Percentiles rank a stretch among this genome's conserved stretches.
phyloP scores from a whole-genome alignment of 331 rosid genomes.

The Acacia pycnantha region DNA sequence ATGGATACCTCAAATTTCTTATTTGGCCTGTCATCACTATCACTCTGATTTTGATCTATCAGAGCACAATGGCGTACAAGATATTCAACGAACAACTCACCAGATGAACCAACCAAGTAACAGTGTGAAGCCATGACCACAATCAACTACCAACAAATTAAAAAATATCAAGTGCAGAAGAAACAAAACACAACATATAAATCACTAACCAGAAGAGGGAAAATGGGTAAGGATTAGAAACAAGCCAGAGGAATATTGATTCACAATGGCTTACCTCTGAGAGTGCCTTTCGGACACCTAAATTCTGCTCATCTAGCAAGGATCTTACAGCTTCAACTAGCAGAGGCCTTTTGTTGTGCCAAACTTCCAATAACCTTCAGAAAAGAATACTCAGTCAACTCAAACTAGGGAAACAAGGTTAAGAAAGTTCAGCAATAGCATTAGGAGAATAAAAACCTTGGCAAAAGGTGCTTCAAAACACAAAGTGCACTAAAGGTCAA shows the following conservation, averaged over 20 bases:
- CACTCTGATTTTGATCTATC: conserved; percentile 47
- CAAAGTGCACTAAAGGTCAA: conserved; percentile 79
- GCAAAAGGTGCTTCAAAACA: conserved; percentile 91
- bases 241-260: conserved; percentile 1
- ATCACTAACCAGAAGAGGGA: not conserved
- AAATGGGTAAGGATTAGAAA: conserved; percentile 9
- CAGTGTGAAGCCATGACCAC: conserved; percentile 98
- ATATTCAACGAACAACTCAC: conserved; percentile 90
- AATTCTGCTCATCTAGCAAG: conserved; percentile 76
- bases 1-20: conserved; percentile 76
- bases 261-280: conserved; percentile 62
- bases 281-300: conserved; percentile 72
- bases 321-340: conserved; percentile 80
- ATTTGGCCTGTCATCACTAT: conserved; percentile 49
- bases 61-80: conserved; percentile 84
- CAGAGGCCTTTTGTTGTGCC: conserved; percentile 77
- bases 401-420: conserved; percentile 25
- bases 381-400: conserved; percentile 36
- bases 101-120: conserved; percentile 90
- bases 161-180: conserved; percentile 9
- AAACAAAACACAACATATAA: conserved; percentile 17
- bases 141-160: conserved; percentile 64
- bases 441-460: conserved; percentile 60
- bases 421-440: conserved; percentile 9
- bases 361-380: conserved; percentile 83